Evolutionary conservation across 192 early-diverging fungal species (phyloP).

Genomic region (Geosiphon pyriformis): DNA sequence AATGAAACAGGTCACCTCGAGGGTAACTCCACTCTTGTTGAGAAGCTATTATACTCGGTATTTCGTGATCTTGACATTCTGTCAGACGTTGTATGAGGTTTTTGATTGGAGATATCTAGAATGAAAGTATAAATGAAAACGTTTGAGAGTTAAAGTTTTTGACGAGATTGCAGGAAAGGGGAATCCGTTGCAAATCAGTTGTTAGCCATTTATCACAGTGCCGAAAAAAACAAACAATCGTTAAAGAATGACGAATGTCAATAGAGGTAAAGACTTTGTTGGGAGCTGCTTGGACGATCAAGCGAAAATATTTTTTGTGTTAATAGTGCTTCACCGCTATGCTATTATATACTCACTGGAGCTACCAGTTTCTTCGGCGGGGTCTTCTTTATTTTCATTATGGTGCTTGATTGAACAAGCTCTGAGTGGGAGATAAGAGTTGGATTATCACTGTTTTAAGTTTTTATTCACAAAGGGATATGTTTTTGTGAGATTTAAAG

Average conservation of each 20-base stretch:
- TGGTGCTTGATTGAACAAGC: constrained; percentile 11
- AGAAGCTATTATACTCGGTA: constrained; percentile 47
- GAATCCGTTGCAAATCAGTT: constrained; percentile 6
- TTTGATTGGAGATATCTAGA: constrained; percentile 52
- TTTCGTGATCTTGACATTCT: constrained; percentile 48
- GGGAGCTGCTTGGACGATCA: background rate
- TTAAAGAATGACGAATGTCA: background rate
- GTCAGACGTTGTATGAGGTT: constrained; percentile 46
- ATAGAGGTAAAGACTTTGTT: constrained; percentile 2
- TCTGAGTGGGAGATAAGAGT: background rate
- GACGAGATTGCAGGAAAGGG: background rate
- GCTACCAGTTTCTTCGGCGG: constrained; percentile 23
- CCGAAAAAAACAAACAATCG: constrained; percentile 1
- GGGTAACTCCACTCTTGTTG: constrained; percentile 69
- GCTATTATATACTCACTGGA: constrained; percentile 22
- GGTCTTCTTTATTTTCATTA: constrained; percentile 26
- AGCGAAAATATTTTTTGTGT: too few relatives aligned
- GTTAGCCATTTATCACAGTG: background rate
- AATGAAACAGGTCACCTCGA: constrained; percentile 92
- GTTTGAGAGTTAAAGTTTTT: background rate
- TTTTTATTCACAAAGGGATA: too few relatives aligned
- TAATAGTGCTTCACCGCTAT: too few relatives aligned
- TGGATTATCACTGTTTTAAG: too few relatives aligned
- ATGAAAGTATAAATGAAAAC: constrained; percentile 11
- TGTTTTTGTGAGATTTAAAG: too few relatives aligned